These are phyloP conservation scores for Liquidambar formosana DNA, from an alignment of 164 flowering plant species.

Conservation along the genomic window DNA sequence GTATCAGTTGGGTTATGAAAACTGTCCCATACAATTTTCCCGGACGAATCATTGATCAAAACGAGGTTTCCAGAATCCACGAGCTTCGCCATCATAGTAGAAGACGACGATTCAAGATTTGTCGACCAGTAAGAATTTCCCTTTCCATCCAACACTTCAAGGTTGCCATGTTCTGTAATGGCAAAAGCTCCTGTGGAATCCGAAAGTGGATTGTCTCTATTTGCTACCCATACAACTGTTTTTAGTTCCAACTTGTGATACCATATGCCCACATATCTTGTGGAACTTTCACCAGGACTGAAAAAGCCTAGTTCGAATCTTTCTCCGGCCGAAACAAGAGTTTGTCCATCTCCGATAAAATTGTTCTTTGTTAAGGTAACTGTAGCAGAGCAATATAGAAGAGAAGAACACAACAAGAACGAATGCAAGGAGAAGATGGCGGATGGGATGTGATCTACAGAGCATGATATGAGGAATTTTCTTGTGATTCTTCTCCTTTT, in stretches of 20 bases:
- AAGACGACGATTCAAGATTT: not conserved
- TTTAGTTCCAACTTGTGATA: no score
- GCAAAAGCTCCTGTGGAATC: slow-evolving; percentile 7
- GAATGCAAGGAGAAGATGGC: no score
- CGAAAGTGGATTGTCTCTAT: slow-evolving; percentile 23
- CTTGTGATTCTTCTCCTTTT: no score
- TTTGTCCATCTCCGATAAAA: slow-evolving; percentile 10
- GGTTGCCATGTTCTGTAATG: slow-evolving; percentile 18
- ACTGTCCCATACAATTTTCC: slow-evolving; percentile 30
- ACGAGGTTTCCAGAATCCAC: slow-evolving; percentile 31
- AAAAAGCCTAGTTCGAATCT: slow-evolving; percentile 44
- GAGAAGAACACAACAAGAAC: no score
- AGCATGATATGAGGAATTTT: no score
- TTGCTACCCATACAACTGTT: no score
- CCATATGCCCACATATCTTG: slow-evolving; percentile 38
- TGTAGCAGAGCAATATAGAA: not conserved
- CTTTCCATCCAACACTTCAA: no score
- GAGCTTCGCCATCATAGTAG: slow-evolving; percentile 13
- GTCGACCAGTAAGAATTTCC: no score
- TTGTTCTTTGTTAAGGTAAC: slow-evolving; percentile 13
- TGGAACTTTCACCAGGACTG: slow-evolving; percentile 15
- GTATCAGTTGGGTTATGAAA: slow-evolving; percentile 38
- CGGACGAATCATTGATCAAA: slow-evolving; percentile 9
- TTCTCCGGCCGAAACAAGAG: slow-evolving; percentile 31
- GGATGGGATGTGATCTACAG: no score